These are phyloP conservation scores for Phytophthora citrophthora DNA, from an alignment of 352 stramenopile genomes.

Conservation along the genomic window DNA sequence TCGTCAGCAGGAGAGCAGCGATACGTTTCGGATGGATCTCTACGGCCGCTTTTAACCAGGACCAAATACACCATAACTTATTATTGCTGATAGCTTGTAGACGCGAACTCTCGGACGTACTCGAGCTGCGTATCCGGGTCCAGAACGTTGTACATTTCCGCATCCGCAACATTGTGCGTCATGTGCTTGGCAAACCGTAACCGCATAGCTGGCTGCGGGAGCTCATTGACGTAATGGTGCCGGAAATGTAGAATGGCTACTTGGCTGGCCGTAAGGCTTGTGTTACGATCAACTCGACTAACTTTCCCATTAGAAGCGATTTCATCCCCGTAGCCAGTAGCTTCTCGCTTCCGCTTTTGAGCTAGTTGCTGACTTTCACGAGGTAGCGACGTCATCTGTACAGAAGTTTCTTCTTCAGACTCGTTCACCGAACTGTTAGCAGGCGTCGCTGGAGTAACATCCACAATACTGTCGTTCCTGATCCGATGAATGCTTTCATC, in stretches of 20 bases:
- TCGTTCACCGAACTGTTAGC: not conserved
- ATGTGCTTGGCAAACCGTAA: conserved; percentile 56
- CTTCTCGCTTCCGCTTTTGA: not conserved
- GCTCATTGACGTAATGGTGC: conserved; percentile 39
- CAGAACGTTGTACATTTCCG: conserved; percentile 72
- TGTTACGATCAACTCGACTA: not conserved
- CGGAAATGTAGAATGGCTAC: conserved; percentile 51
- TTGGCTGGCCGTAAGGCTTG: conserved; percentile 44
- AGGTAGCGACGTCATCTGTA: conserved; percentile 26
- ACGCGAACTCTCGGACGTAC: conserved; percentile 49
- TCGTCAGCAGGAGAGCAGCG: conserved; percentile 13
- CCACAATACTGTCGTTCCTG: not conserved
- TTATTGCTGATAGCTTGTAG: conserved; percentile 1
- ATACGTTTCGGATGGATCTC: conserved; percentile 39
- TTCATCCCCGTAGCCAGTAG: not conserved
- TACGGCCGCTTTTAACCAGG: conserved; percentile 35
- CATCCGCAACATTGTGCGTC: conserved; percentile 49
- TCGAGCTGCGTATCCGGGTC: conserved; percentile 50
- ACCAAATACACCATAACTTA: not conserved
- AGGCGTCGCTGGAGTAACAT: not conserved
- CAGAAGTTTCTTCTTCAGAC: conserved; percentile 2
- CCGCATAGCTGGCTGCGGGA: conserved; percentile 28
- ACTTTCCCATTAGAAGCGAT: not conserved
- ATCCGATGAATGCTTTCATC: not conserved
- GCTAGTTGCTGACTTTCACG: too few species aligned